Evolutionary conservation across 2,329 filamentous ascomycete genomes (phyloP), one percentile per base, ranked within the genome.

Genomic region (Ophiostoma pallidulum): DNA sequence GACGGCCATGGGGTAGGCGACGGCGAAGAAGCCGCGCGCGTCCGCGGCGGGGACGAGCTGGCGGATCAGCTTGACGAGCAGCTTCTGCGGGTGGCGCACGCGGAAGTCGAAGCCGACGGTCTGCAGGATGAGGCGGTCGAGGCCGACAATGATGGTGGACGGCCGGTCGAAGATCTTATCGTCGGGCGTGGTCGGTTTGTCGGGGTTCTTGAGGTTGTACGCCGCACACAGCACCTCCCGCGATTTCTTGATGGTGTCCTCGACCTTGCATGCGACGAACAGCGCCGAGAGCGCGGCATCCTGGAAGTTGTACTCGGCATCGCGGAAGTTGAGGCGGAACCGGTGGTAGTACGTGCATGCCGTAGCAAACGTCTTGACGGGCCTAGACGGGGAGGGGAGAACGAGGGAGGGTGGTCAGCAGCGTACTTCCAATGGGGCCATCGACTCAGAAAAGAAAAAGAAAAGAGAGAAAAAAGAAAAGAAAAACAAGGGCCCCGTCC

Each of bases 221-320:
- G 87, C 84, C 1, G 90, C 89, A 50, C 88, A 94, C 14, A 97
- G 72, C 52, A 98, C 94, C 54, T 98, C 92, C 49, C 79, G 81
- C 4, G 88, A 94, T 70, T 97, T 97, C 68, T 98, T 98, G 56
- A 96, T 77, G 0, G 92, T 98, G 64, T 98, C 92, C 65, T 98
- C 92, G 39, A 94, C 89, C 69, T 98, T 98, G 72, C 91, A 97
- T 3, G 90, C 90, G 3, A 90, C 86, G 60, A 97, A 91, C 8
- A 98, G 71, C 20, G 88, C 84, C 1, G 92, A 88, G 7, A 92
- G 78, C 0, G 91, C 88, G 2, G 88, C 90, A 62, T 97, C 91
- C 64, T 87, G 66, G 54, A 82, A 89, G 62, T 85, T 86, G 65
- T 94, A 95, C 59, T 94, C 89, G 54, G 73, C 80, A 56, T 90